A percentile compares a stretch with the other conserved stretches of the same genome.
These are phyloP conservation scores for Ramaria sp. DNA, from an alignment of 768 basidiomycete genomes.

Conservation along the genomic window DNA sequence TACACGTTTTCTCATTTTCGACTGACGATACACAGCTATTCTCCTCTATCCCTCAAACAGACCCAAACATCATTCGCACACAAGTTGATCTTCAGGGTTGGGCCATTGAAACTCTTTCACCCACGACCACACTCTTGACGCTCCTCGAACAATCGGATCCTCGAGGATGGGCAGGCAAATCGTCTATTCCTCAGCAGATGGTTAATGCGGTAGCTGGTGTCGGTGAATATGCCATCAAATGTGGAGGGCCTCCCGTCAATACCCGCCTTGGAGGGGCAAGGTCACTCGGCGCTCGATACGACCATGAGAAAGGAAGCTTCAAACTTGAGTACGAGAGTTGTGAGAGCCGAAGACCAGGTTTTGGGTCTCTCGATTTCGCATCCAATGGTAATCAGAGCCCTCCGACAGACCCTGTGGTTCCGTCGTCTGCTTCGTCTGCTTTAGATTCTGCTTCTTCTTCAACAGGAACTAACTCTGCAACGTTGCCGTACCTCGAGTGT, in stretches of 20 bases:
- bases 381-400: constrained; percentile 13
- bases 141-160: constrained; percentile 95
- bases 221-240: constrained; percentile 92
- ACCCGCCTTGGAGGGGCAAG: constrained; percentile 76
- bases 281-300: constrained; percentile 65
- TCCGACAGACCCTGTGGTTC: constrained; percentile 8
- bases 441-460: constrained; percentile 13
- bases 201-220: constrained; percentile 80
- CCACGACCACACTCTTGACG: constrained; percentile 87
- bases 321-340: constrained; percentile 76
- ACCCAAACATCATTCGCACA: constrained; percentile 76
- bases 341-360: constrained; percentile 32
- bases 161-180: constrained; percentile 94
- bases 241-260: constrained; percentile 87
- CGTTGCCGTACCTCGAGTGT: constrained; percentile 52
- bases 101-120: constrained; percentile 92
- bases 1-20: constrained; percentile 93
- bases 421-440: constrained; percentile 14
- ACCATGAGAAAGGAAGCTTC: constrained; percentile 75
- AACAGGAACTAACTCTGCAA: constrained; percentile 19
- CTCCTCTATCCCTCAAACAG: constrained; percentile 53
- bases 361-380: constrained; percentile 16
- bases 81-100: constrained; percentile 99
- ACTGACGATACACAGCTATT: constrained; percentile 84
- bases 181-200: constrained; percentile 91